A percentile compares a stretch with the other conserved stretches of the same genome.
Conservation (phyloP, 2,329 filamentous ascomycete genomes). For the Aspergillus caelatus region DNA sequence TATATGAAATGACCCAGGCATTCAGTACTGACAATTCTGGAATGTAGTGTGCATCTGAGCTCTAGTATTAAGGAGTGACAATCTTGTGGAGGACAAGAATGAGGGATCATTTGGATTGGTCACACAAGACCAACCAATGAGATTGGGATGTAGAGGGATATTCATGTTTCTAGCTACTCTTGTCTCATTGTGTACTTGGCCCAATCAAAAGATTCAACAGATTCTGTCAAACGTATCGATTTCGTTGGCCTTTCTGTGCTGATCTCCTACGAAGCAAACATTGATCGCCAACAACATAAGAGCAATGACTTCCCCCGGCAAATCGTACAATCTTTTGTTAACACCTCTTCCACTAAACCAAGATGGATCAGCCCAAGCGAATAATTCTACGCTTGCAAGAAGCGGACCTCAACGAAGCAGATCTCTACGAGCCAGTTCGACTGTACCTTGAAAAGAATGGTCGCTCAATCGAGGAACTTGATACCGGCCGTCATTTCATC, state of each 20-base stretch:
- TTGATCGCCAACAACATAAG: background rate
- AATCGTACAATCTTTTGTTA: background rate
- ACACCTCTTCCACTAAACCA: background rate
- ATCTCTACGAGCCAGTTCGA: background rate
- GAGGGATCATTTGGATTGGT: background rate
- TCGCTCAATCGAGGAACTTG: background rate
- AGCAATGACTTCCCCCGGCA: background rate
- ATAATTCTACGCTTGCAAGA: constrained; percentile 7
- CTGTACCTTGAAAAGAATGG: background rate
- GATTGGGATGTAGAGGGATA: background rate
- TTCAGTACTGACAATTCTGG: background rate
- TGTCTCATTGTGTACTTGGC: background rate
- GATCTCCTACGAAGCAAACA: background rate
- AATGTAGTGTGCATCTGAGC: background rate
- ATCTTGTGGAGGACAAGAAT: background rate
- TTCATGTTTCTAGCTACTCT: background rate
- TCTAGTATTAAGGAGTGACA: background rate
- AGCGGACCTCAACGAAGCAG: background rate
- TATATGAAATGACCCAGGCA: background rate
- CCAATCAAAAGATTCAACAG: background rate
- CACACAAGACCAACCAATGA: background rate
- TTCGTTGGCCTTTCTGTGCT: background rate
- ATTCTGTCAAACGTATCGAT: background rate
- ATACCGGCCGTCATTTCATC: background rate
- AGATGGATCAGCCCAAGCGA: background rate